Conservation (phyloP, 1,284 basidiomycete genomes). For the Irpex rosettiformis region DNA sequence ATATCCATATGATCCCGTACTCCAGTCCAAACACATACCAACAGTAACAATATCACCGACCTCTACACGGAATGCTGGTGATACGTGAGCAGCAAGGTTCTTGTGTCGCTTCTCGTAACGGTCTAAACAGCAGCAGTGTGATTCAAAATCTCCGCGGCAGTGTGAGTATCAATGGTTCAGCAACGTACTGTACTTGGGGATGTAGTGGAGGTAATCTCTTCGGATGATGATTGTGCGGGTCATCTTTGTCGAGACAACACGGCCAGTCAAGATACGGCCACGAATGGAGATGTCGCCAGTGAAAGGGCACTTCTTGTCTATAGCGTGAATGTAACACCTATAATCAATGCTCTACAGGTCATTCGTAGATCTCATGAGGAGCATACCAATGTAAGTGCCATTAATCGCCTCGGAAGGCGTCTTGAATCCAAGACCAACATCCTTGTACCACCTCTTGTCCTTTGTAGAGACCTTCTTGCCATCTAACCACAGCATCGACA, state of each 20-base stretch:
- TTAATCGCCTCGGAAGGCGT: constrained; percentile 95
- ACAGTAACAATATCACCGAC: constrained; percentile 93
- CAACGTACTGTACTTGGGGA: constrained; percentile 93
- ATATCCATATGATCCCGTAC: constrained; percentile 4
- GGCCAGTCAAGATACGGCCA: constrained; percentile 97
- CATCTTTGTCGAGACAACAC: constrained; percentile 99
- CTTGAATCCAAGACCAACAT: constrained; percentile 96
- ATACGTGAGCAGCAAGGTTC: constrained; percentile 96
- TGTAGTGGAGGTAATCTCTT: constrained; percentile 97
- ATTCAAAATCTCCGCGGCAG: constrained; percentile 15
- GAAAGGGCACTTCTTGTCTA: constrained; percentile 99
- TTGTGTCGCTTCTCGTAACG: constrained; percentile 98
- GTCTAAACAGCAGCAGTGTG: constrained; percentile 42
- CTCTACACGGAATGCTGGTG: constrained; percentile 98
- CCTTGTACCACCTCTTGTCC: constrained; percentile 99
- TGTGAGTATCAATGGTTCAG: neutral
- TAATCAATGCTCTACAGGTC: constrained; percentile 1
- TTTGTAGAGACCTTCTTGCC: constrained; percentile 91
- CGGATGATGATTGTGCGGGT: constrained; percentile 98
- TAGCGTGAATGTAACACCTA: neutral
- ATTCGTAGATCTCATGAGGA: neutral
- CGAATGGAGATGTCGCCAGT: constrained; percentile 96
- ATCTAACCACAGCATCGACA: constrained; percentile 37
- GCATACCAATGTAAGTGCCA: constrained; percentile 93
- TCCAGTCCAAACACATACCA: constrained; percentile 52